phyloP scores from a whole-genome alignment of 495 filamentous ascomycete species.

The Xeromyces bisporus region DNA sequence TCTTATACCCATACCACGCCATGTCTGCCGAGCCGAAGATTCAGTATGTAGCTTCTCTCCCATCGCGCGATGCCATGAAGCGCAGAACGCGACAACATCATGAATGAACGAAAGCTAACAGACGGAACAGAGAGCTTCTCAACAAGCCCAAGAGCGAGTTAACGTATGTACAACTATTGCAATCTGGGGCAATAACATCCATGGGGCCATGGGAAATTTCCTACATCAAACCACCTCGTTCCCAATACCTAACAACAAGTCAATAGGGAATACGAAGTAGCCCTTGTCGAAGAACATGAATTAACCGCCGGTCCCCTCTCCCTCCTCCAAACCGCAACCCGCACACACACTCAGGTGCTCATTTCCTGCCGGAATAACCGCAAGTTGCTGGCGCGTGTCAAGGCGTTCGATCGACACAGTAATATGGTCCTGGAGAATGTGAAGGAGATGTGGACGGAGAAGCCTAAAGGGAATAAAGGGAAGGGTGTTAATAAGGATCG shows the following conservation, averaged over 20 bases:
- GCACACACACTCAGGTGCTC: slow-evolving; percentile 73
- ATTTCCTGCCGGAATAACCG: slow-evolving; percentile 84
- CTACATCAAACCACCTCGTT: no score
- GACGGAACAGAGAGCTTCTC: slow-evolving; percentile 48
- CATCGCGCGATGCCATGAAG: no score
- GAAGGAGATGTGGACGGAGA: slow-evolving; percentile 99
- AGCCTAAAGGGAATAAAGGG: slow-evolving; percentile 75
- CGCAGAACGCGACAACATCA: no score
- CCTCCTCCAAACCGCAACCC: slow-evolving; percentile 82
- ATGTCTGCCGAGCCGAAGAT: slow-evolving; percentile 63
- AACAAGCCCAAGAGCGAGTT: slow-evolving; percentile 65
- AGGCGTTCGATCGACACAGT: slow-evolving; percentile 86
- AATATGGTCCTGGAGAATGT: slow-evolving; percentile 97
- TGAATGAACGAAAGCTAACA: no score
- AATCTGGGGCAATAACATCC: slow-evolving; percentile 5
- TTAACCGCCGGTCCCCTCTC: slow-evolving; percentile 75
- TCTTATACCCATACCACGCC: slow-evolving; percentile 20
- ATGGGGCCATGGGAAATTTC: no score
- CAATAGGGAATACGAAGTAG: slow-evolving; percentile 70
- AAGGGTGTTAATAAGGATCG: slow-evolving; percentile 92
- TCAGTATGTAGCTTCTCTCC: slow-evolving; percentile 36
- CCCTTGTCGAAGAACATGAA: slow-evolving; percentile 76
- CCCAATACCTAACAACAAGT: no score
- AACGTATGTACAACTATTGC: slow-evolving; percentile 39
- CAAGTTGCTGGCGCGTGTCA: slow-evolving; percentile 64